Conservation (phyloP, 225 moss, liverwort and hornwort genomes). For the Ulota crispa region DNA sequence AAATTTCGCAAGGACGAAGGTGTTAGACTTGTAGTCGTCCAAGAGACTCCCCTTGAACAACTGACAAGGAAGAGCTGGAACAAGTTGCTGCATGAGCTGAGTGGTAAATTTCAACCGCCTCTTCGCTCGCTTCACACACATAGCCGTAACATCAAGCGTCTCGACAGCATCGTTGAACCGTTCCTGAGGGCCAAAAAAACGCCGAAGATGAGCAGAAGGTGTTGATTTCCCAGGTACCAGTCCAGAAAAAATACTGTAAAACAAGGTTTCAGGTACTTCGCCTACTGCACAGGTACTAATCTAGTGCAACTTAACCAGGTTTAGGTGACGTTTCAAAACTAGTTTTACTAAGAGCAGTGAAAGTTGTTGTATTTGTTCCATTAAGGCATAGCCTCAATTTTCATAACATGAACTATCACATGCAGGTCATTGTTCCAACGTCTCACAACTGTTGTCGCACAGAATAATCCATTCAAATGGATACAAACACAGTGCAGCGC, state of each 20-base stretch:
- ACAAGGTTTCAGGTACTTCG: not conserved
- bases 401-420: not conserved
- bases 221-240: not conserved
- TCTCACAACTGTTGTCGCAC: not conserved
- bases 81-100: conserved; percentile 95
- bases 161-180: conserved; percentile 48
- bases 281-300: not conserved
- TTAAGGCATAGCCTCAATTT: too few relatives aligned
- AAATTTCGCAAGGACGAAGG: conserved; percentile 80
- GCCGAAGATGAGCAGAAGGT: not conserved
- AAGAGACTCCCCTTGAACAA: conserved; percentile 72
- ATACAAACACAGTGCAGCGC: not conserved
- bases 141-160: conserved; percentile 51
- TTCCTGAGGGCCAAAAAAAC: conserved; percentile 37
- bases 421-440: not conserved
- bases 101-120: conserved; percentile 84
- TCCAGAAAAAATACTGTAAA: not conserved
- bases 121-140: conserved; percentile 78
- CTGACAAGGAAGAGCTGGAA: conserved; percentile 76
- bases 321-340: not conserved
- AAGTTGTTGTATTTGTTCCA: too few relatives aligned
- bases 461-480: not conserved
- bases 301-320: not conserved
- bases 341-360: not conserved
- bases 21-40: conserved; percentile 78